These are phyloP conservation scores for Blepharisma stoltei DNA, from an alignment of 73 alveolate genomes.

Conservation along the genomic window DNA sequence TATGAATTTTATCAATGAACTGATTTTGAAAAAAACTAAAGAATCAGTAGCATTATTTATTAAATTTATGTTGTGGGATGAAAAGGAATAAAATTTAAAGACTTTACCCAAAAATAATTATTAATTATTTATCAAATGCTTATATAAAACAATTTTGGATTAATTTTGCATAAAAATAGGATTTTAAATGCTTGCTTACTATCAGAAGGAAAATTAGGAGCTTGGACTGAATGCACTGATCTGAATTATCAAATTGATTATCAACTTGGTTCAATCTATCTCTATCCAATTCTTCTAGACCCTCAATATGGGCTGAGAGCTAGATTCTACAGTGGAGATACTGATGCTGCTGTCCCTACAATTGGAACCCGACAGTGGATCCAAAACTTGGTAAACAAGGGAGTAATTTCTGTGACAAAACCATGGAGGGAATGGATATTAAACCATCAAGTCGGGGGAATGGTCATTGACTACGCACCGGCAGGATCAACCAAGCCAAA, in stretches of 20 bases:
- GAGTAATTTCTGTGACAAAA: constrained; percentile 27
- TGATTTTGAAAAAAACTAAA: no score
- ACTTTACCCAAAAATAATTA: no score
- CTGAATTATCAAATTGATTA: not conserved
- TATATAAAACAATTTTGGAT: no score
- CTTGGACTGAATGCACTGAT: constrained; percentile 11
- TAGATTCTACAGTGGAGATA: constrained; percentile 64
- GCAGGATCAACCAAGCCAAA: not conserved
- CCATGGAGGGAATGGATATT: constrained; percentile 56
- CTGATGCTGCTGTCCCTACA: constrained; percentile 88
- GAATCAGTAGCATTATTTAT: no score
- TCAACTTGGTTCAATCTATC: constrained; percentile 33
- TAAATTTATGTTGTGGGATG: no score
- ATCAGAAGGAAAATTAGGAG: no score
- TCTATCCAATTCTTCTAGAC: constrained; percentile 45
- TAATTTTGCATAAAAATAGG: not conserved
- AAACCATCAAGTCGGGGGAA: constrained; percentile 72
- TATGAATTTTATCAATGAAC: no score
- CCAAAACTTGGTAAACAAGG: constrained; percentile 8
- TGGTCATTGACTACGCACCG: constrained; percentile 49
- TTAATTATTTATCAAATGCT: no score
- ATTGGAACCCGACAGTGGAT: constrained; percentile 83
- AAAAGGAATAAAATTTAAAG: no score
- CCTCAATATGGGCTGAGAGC: constrained; percentile 26
- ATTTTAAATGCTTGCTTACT: not conserved